Evolutionary conservation across 148 eudicot species (phyloP), one percentile per base, ranked within the genome.

Genomic region (Salicornia ramosissima): DNA sequence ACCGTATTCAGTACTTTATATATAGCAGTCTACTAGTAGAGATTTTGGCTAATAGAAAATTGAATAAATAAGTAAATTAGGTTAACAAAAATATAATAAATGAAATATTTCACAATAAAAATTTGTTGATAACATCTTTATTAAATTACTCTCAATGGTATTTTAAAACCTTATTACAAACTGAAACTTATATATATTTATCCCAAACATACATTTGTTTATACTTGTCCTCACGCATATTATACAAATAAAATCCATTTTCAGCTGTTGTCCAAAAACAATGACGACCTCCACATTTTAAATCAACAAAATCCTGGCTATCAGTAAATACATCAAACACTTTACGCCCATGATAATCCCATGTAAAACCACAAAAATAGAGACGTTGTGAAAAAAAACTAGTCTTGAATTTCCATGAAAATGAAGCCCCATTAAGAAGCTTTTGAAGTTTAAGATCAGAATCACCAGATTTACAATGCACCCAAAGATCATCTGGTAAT

Each of bases 231-330:
- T 68, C 68, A 3, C 6, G 18, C n/a, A 59, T 19, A 21, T 61
- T 34, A 39, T 58, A 60, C 39, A 50, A 52, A 46, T 68, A 74
- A 4, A 74, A 68, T 10, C 78, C 72, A 74, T 74, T 68, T 24
- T 53, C 29, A 0, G 12, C 29, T 3, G 72, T 72, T 49, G 60
- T 74, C 78, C 72, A 74, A 40, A 34, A 46, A 34, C 78, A 74
- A 68, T 74, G 78, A 9, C 68, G 78, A 10, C 67, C 78, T 16
- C 72, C 78, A 13, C 78, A 74, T 28, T 36, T 61, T 3, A 0
- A 2, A 13, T 60, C 72, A 15, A 68, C 68, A 61, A 74, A 74
- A 12, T 74, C 67, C 26, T 59, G 36, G 24, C 60, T 62, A 40
- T 74, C 73, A 0, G 29, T 10, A 33, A 74, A 68, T 12, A 68